Base-by-base conservation (phyloP, 495 filamentous ascomycete genomes). In the Neurospora sp. region DNA sequence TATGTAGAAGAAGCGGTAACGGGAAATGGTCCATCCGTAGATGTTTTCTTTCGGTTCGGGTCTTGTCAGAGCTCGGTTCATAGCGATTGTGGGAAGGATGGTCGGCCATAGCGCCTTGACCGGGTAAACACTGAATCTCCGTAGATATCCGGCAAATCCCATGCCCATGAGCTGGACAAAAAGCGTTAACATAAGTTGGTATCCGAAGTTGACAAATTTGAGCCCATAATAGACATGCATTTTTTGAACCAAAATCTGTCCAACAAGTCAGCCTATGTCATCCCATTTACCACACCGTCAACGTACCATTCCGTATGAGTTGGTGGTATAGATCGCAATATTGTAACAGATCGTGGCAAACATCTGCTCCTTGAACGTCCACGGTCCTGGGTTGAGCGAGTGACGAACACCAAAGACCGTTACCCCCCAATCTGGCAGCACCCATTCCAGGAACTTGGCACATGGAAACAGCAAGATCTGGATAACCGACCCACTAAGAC, bases 111-210 rank as follows among this genome's bases (percentile, higher is more conserved):
- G 69, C 0, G 77, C 77, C 48, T 79, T 78, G 71, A 79, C 79
- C 0, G 80, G 80, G 39, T 83, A 81, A 17, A 89, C 86, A 24
- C 85, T 82, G 82, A 86, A 89, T 21, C 84, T 81, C 1, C 85
- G 79, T 13, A 84, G 80, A 74, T 87, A 83, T 0, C 85, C 84
- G 2, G 83, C 82, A 36, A 85, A 80, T 31, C 82, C 81, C 73
- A 85, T 85, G 13, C 85, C 85, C 69, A 84, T 80, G 2, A 86
- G 74, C 59, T 85, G 83, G 4, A 83, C 82, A 9, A 82, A 80
- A 17, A 81, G 75, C 0, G 78, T 79, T n/a, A 81, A 39, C 77
- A 80, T 81, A 11, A 86, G 77, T 70, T 86, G 81, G 69, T 80
- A 81, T 39, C 78, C 78, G 39, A 79, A 79, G 40, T 69, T 78